Conservation (phyloP, 495 filamentous ascomycete species). For the Massariosphaeria phaeospora region DNA sequence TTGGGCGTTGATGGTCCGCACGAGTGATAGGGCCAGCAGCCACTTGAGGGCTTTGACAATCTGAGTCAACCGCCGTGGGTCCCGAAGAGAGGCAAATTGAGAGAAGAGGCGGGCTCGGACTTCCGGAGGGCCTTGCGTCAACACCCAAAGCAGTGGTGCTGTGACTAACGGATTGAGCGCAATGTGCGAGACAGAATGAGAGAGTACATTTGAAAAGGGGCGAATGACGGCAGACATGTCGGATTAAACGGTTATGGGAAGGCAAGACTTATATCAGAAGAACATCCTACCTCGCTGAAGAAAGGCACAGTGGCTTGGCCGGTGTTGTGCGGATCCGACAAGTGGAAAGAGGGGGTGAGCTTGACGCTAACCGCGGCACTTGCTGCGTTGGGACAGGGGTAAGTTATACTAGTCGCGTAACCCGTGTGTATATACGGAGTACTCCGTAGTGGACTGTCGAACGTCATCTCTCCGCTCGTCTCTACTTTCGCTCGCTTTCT, state of each 20-base stretch:
- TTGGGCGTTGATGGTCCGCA: slow-evolving; percentile 43
- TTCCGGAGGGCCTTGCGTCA: slow-evolving; percentile 16
- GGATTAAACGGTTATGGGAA: background rate
- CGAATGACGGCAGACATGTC: slow-evolving; percentile 12
- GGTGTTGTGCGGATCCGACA: background rate
- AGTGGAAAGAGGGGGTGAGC: background rate
- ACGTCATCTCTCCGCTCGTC: too few species aligned
- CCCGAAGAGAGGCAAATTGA: slow-evolving; percentile 3
- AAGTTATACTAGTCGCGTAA: too few species aligned
- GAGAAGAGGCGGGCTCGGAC: slow-evolving; percentile 11
- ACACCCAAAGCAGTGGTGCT: slow-evolving; percentile 17
- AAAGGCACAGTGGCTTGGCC: background rate
- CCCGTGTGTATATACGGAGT: too few species aligned
- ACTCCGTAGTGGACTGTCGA: too few species aligned
- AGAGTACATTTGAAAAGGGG: slow-evolving; percentile 6
- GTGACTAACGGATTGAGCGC: slow-evolving; percentile 26
- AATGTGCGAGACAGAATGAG: background rate
- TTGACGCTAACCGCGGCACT: background rate
- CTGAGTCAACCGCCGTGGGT: background rate
- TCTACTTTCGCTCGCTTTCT: too few species aligned
- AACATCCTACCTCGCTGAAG: too few species aligned
- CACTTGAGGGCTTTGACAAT: slow-evolving; percentile 28
- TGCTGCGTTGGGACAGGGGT: background rate
- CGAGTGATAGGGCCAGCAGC: slow-evolving; percentile 34
- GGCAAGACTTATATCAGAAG: too few species aligned